Evolutionary conservation across 2,329 filamentous ascomycete species (phyloP).

Genomic region (Colletotrichum eleusines): DNA sequence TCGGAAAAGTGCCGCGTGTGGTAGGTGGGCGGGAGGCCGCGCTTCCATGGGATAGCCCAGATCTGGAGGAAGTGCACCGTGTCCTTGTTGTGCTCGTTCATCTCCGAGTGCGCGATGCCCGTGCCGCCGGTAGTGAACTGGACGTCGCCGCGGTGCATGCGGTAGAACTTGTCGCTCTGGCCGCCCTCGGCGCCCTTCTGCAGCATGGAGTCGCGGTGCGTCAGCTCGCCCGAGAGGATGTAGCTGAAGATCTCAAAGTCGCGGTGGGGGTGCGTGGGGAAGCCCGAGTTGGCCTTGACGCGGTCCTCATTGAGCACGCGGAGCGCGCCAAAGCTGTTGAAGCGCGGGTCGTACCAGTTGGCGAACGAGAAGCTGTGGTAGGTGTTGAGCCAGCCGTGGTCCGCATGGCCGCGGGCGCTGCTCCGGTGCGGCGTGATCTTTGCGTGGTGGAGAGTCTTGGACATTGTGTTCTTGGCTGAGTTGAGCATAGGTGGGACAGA

Average conservation of each 20-base stretch:
- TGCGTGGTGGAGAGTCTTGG: conserved; percentile 72
- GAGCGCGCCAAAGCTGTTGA: conserved; percentile 78
- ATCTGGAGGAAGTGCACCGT: conserved; percentile 90
- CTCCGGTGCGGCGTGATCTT: conserved; percentile 83
- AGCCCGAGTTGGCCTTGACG: conserved; percentile 78
- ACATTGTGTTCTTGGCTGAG: conserved; percentile 70
- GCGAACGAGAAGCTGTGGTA: conserved; percentile 92
- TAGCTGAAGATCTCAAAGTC: conserved; percentile 94
- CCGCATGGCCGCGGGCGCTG: conserved; percentile 76
- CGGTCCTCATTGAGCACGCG: conserved; percentile 92
- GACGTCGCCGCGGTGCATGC: conserved; percentile 83
- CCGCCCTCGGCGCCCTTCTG: conserved; percentile 73
- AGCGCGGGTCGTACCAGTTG: conserved; percentile 74
- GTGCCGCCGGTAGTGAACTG: conserved; percentile 93
- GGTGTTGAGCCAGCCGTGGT: conserved; percentile 90
- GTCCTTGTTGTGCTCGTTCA: conserved; percentile 78
- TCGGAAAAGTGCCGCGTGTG: conserved; percentile 81
- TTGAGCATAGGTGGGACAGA: conserved; percentile 46
- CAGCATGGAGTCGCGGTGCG: conserved; percentile 88
- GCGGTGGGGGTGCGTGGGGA: conserved; percentile 86
- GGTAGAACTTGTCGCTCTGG: conserved; percentile 73
- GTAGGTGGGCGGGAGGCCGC: conserved; percentile 79
- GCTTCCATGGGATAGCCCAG: conserved; percentile 84
- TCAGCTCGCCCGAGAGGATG: conserved; percentile 86
- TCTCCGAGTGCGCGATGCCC: conserved; percentile 83